Conservation (phyloP, 148 eudicot species). For the Camellia sinensis region DNA sequence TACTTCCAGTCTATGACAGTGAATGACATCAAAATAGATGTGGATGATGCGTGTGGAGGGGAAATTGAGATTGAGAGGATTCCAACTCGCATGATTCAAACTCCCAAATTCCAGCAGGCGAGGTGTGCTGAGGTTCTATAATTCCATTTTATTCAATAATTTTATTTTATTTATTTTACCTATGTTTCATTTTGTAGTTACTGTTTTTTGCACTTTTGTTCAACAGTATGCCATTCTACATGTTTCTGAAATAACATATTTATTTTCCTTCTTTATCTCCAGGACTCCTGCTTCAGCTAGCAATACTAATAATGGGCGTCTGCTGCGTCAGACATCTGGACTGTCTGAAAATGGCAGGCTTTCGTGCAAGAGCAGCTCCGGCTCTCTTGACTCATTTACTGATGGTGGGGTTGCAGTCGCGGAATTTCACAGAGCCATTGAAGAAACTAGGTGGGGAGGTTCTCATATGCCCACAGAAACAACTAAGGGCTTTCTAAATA, state of each 20-base stretch:
- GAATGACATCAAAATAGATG: constrained; percentile 9
- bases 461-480: constrained; percentile 29
- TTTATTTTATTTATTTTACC: neutral
- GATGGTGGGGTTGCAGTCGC: constrained; percentile 25
- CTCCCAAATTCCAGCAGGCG: constrained; percentile 41
- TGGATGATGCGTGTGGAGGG: constrained; percentile 34
- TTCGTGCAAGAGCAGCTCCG: constrained; percentile 18
- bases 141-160: neutral
- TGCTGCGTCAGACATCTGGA: constrained; percentile 24
- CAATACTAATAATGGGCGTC: constrained; percentile 20
- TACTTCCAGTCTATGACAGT: constrained; percentile 50
- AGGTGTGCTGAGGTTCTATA: constrained; percentile 38
- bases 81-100: constrained; percentile 39
- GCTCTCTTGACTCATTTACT: constrained; percentile 29
- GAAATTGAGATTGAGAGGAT: constrained; percentile 72
- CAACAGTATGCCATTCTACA: neutral
- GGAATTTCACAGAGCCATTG: constrained; percentile 27
- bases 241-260: neutral
- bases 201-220: neutral
- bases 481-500: constrained; percentile 30
- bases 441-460: constrained; percentile 32
- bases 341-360: constrained; percentile 32
- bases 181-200: too few relatives aligned
- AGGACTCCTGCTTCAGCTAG: constrained; percentile 33
- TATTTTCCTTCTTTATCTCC: constrained; percentile 5